These are phyloP conservation scores for Gracilaria vermiculophylla DNA, from an alignment of 23 red algal genomes.

Conservation along the genomic window DNA sequence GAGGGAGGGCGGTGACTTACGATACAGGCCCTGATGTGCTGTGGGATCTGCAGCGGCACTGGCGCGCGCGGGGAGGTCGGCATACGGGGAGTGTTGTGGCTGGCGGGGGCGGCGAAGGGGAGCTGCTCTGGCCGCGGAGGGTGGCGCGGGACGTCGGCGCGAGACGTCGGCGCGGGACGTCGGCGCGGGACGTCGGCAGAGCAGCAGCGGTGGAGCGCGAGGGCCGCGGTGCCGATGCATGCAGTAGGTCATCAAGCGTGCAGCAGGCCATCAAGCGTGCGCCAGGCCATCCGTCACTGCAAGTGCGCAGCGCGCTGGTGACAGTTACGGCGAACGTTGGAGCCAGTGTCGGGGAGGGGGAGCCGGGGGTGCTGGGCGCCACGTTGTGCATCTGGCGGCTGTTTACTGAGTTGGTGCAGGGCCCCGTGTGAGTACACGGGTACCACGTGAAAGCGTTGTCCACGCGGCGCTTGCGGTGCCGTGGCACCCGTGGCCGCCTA, in stretches of 20 bases:
- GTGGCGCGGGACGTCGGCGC: background rate
- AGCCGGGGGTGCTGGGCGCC: background rate
- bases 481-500: background rate
- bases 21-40: slow-evolving; percentile 4
- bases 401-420: too few species aligned
- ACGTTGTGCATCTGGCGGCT: slow-evolving; percentile 8
- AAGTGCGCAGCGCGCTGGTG: background rate
- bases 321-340: background rate
- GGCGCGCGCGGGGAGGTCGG: background rate
- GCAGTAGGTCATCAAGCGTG: too few species aligned
- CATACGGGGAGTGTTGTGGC: slow-evolving; percentile 13
- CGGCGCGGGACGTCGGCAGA: too few species aligned
- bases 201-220: too few species aligned
- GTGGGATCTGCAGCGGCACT: background rate
- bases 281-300: too few species aligned
- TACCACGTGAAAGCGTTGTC: too few species aligned
- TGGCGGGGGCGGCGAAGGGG: background rate
- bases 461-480: background rate
- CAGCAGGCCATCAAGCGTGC: too few species aligned
- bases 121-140: background rate
- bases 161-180: background rate
- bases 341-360: background rate
- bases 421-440: too few species aligned
- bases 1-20: background rate
- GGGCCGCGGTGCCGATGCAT: too few species aligned